Evolutionary conservation across 2,329 filamentous ascomycete genomes (phyloP).

Genomic region (Diaporthe ilicicola): DNA sequence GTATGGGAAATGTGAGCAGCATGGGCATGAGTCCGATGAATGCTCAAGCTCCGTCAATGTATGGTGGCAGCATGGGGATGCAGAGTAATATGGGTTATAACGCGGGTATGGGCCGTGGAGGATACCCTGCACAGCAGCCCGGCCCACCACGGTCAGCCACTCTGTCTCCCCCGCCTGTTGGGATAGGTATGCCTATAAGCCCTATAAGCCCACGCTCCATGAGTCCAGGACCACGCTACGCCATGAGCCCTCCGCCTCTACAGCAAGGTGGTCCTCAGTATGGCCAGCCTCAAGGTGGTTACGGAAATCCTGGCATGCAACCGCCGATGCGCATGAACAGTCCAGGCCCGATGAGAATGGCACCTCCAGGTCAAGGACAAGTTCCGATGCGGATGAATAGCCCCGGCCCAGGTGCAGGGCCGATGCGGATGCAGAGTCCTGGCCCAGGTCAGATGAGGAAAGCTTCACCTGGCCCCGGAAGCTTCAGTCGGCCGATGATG

Average conservation of each 20-base stretch:
- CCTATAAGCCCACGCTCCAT: constrained; percentile 28
- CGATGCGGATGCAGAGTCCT: constrained; percentile 28
- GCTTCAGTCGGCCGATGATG: constrained; percentile 32
- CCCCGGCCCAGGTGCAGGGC: constrained; percentile 17
- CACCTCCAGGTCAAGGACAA: constrained; percentile 27
- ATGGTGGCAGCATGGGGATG: constrained; percentile 36
- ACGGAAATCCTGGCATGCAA: constrained; percentile 24
- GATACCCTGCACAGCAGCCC: constrained; percentile 18
- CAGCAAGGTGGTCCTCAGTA: constrained; percentile 28
- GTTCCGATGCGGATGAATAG: constrained; percentile 26
- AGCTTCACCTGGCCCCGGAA: constrained; percentile 29
- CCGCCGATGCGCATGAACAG: constrained; percentile 30
- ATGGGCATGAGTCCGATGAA: constrained; percentile 37
- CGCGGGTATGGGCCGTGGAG: constrained; percentile 36
- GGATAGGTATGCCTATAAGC: constrained; percentile 27
- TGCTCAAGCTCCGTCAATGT: constrained; percentile 40
- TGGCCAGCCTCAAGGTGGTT: constrained; percentile 20
- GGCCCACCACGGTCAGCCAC: constrained; percentile 31
- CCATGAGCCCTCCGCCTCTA: constrained; percentile 32
- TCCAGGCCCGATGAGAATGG: constrained; percentile 31
- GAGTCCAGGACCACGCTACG: constrained; percentile 31
- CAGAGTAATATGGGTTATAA: constrained; percentile 29
- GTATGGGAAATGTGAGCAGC: constrained; percentile 44
- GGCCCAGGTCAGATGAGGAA: constrained; percentile 29
- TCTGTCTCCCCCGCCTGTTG: constrained; percentile 31